These are phyloP conservation scores for Russula lepida DNA, from an alignment of 768 basidiomycete species.

Conservation along the genomic window DNA sequence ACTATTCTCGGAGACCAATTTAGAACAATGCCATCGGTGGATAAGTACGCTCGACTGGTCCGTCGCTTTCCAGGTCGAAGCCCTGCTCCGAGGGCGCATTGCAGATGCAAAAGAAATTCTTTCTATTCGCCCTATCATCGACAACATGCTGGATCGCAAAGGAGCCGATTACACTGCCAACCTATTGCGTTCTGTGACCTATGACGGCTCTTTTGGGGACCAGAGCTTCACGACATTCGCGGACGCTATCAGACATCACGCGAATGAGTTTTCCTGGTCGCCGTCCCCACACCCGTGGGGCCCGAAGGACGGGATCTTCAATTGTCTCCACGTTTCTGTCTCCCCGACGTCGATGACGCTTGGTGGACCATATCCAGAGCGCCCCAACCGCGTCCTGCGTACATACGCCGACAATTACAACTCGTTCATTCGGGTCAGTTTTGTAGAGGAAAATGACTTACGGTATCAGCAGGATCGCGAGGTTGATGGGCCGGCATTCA, in stretches of 20 bases:
- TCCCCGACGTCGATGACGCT: constrained; percentile 48
- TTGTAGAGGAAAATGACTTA: constrained; percentile 49
- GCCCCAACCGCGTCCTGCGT: constrained; percentile 56
- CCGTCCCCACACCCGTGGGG: not conserved
- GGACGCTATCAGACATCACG: constrained; percentile 26
- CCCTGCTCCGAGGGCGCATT: constrained; percentile 29
- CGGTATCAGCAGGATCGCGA: constrained; percentile 50
- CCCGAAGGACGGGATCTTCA: constrained; percentile 28
- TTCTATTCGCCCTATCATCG: constrained; percentile 32
- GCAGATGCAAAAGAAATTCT: constrained; percentile 49
- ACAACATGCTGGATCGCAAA: constrained; percentile 24
- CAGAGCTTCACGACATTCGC: constrained; percentile 5
- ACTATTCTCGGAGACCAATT: constrained; percentile 36
- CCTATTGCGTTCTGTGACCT: constrained; percentile 36
- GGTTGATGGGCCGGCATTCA: constrained; percentile 43
- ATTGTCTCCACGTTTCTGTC: constrained; percentile 40
- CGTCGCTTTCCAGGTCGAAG: constrained; percentile 55
- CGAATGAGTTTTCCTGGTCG: constrained; percentile 16
- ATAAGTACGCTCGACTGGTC: constrained; percentile 36
- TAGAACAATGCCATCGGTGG: constrained; percentile 30
- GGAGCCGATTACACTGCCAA: constrained; percentile 32
- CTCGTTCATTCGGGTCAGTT: constrained; percentile 54
- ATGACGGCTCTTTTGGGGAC: constrained; percentile 16
- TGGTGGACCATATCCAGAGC: constrained; percentile 48
- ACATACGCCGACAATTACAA: constrained; percentile 39